Base-by-base conservation (phyloP, 495 filamentous ascomycete genomes). In the Entonaema liquescens region DNA sequence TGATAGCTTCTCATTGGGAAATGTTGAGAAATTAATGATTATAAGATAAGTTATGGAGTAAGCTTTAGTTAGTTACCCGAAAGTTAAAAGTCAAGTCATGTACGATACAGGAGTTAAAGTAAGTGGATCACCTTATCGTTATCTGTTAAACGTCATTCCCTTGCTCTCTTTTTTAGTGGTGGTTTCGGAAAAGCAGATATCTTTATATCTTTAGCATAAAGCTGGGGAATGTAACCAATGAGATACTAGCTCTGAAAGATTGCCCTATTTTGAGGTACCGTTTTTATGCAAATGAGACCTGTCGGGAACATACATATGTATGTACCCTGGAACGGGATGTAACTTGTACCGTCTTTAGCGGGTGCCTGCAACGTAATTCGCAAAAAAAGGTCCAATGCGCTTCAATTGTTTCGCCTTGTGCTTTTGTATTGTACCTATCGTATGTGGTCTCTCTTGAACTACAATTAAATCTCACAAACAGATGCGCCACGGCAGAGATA, bases 281-380 rank as follows among this genome's bases (percentile, higher is more conserved):
- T 56, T 33, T 59, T 53, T 40, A 17, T 26, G 33, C 63, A 49
- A 53, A 25, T 23, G 40, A 31, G 21, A 59, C 12, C 28, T 65
- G 3, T 3, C 7, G 29, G 29, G 29, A 7, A 31, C 7, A 7
- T 7, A 31, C 29, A 3, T 31, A 7, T 31, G 29, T 31, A 31
- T 3, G 42, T 47, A 47, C 40, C 40, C 17, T 40, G 36, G 38
- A 40, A 17, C 38, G 35, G 50, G 50, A 54, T n/a, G 29, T 56
- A 56, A 35, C 28, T 42, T 42, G 36, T 42, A 58, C 62, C 40
- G 15, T 21, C 52, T 69, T 69, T 69, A 69, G 67, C 63, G 59
- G 64, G 50, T 65, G 67, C 70, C 65, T 73, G 61, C 61, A 73
- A 73, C 65, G 70, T 73, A 68, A 68, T 72, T 68, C 70, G 61